Evolutionary conservation across 805 yeast genomes (phyloP), one percentile per base, ranked within the genome.

Genomic region (Kuraishia floccosa): DNA sequence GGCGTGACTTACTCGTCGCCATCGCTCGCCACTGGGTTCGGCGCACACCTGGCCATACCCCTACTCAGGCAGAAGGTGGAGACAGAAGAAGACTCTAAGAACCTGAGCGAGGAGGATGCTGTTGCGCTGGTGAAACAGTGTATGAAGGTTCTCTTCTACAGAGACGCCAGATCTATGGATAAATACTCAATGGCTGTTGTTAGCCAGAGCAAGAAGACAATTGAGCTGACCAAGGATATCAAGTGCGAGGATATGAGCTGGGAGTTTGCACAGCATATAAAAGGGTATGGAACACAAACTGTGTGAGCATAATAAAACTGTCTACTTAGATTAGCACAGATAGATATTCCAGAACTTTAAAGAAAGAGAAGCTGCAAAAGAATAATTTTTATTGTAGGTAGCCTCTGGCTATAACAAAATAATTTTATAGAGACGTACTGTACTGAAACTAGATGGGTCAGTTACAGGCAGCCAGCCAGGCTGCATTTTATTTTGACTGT

Each of bases 131-230:
- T 91, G 25, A 68, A 71, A 46, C 84, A 87, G 49, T 74, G 89
- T 46, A 86, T 91, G 96, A 85, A 83, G 57, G 94, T 91, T 11
- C 67, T 91, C 41, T 91, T 77, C 55, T 91, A 91, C 64, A 74
- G 99, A 56, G 99, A 91, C 53, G 97, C 96, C 2, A 76, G 98
- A 48, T 83, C 96, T 13, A 60, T 82, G 38, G 94, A 91, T 52
- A 80, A 77, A 49, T 91, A 80, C 56, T 68, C 89, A 0, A 52
- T 89, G 43, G 87, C 89, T 9, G 73, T 85, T 12, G 65, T 91
- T 36, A 77, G 76, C 32, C 70, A 72, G 35, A 72, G 69, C 27
- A 65, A 65, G 27, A 76, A 75, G 25, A 62, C 63, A 32, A 63
- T 82, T 42, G 83, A 81, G 43, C 39, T 51, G 31, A 40, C 37